Evolutionary conservation across 768 basidiomycete species (phyloP), one percentile per base, ranked within the genome.

Genomic region (Obba rivulosa): DNA sequence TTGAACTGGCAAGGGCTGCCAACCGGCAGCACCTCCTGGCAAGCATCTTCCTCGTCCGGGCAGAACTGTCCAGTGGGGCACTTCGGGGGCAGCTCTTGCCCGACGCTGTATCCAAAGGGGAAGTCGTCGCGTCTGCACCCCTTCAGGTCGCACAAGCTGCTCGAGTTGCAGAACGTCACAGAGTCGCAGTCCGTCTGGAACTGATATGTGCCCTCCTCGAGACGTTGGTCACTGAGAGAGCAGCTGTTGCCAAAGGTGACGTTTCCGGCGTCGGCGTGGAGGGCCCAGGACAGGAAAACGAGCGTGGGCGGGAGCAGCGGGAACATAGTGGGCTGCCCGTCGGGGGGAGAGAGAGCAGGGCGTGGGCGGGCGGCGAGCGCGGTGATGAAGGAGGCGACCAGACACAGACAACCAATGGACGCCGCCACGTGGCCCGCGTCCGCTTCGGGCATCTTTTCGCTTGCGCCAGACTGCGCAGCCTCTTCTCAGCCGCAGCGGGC

Each of bases 1-100:
- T 92, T 87, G 50, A 93, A 77, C 65, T 93, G 90, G 68, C 91
- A 93, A 23, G 75, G 61, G 52, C 79, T 83, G 22, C 74, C 82
- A 3, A 89, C 80, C 1, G 76, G 47, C 14, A 87, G 69, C 28
- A 83, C 56, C 4, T 66, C 53, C 59, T 83, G 77, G 67, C 91
- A 94, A 8, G 64, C 69, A 54, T 82, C 81, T 50, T 78, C 80
- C 67, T 92, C 92, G 58, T 93, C 90, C 0, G 89, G 89, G 64
- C 91, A 93, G 64, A 92, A 93, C 58, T 78, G 61, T 17, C 79
- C 83, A 25, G 57, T 54, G 8, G 68, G 61, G 60, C 91, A 93
- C 55, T 78, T 73, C 10, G 72, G 68, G 1, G 91, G 90, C 17
- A 88, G 58, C 8, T 57, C 43, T 4, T 66, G 64, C 17, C 61